These are phyloP conservation scores for Saccharomycopsis malanga DNA, from an alignment of 805 yeast genomes.

Conservation along the genomic window DNA sequence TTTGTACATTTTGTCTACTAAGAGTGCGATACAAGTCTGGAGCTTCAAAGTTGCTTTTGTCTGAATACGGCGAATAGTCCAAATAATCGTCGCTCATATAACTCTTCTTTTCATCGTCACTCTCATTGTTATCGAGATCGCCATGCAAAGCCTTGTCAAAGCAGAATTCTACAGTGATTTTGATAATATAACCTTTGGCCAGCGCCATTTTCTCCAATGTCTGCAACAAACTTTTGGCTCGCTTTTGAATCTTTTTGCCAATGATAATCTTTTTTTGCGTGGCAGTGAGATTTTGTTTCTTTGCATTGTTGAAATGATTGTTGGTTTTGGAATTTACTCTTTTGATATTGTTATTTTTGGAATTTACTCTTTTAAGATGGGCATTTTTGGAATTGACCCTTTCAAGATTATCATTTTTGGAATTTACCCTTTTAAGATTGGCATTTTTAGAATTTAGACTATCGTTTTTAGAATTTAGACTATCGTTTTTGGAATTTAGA, in stretches of 20 bases:
- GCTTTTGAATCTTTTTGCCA: conserved; percentile 1
- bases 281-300: background rate
- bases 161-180: conserved; percentile 21
- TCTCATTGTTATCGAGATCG: conserved; percentile 12
- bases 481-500: background rate
- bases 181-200: conserved; percentile 3
- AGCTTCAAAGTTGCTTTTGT: background rate
- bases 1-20: background rate
- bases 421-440: conserved; percentile 7
- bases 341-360: background rate
- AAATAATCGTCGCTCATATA: background rate
- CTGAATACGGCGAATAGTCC: conserved; percentile 1
- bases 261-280: conserved; percentile 1
- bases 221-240: conserved; percentile 12
- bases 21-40: background rate
- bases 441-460: too few species aligned
- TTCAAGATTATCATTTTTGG: background rate
- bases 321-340: background rate
- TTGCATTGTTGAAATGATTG: background rate
- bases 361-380: background rate
- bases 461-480: background rate
- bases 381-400: background rate
- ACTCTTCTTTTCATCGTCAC: conserved; percentile 6
- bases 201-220: conserved; percentile 6
- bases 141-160: conserved; percentile 18